A percentile compares a stretch with the other conserved stretches of the same genome.
Evolutionary conservation across 1,284 basidiomycete genomes (phyloP).

Genomic region (Pascua sp.): DNA sequence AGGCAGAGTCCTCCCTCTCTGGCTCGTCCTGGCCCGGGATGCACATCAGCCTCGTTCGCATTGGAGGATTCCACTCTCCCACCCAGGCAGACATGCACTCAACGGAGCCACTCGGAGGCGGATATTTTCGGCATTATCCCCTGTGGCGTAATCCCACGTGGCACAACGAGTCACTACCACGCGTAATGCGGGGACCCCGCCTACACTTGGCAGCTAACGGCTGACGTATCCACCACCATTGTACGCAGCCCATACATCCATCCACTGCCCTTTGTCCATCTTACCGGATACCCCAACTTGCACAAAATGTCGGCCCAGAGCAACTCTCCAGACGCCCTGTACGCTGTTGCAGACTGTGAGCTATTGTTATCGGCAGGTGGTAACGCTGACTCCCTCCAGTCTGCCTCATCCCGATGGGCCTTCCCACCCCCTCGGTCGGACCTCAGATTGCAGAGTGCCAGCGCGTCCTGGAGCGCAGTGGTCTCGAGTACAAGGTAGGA

Average conservation of each 20-base stretch:
- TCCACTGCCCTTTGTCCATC: not conserved
- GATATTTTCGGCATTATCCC: too few species aligned
- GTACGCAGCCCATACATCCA: not conserved
- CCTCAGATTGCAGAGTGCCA: conserved; percentile 61
- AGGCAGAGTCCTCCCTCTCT: too few species aligned
- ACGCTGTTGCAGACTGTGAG: conserved; percentile 29
- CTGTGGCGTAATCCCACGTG: too few species aligned
- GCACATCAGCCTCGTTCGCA: too few species aligned
- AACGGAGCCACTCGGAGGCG: too few species aligned
- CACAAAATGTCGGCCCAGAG: conserved; percentile 3
- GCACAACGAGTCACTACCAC: too few species aligned
- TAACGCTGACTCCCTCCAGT: conserved; percentile 24
- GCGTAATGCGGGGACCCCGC: too few species aligned
- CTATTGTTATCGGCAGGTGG: not conserved
- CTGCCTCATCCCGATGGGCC: conserved; percentile 50
- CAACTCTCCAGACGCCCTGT: conserved; percentile 10
- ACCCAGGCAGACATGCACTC: too few species aligned
- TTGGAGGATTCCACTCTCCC: too few species aligned
- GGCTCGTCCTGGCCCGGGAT: too few species aligned
- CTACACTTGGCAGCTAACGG: too few species aligned
- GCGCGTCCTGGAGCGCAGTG: conserved; percentile 71
- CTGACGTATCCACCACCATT: too few species aligned
- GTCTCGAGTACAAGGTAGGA: conserved; percentile 71
- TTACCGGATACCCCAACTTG: not conserved
- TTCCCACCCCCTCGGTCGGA: conserved; percentile 45